phyloP scores from a whole-genome alignment of 2,329 filamentous ascomycete genomes.

The Fusarium redolens region DNA sequence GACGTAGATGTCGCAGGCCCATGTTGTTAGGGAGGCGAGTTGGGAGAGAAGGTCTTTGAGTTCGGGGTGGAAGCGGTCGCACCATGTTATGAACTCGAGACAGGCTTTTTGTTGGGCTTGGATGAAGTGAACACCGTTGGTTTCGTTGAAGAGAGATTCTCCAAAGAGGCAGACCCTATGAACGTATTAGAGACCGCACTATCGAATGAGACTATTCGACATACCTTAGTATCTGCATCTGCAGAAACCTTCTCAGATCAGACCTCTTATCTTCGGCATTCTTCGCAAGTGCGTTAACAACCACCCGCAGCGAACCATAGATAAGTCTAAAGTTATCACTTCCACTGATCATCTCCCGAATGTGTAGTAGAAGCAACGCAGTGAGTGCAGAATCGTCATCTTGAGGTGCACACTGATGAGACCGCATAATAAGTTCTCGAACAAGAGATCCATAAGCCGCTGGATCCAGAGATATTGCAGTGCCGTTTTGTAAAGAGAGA shows the following conservation, averaged over 20 bases:
- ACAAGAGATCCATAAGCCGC: slow-evolving; percentile 25
- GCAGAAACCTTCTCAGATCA: slow-evolving; percentile 31
- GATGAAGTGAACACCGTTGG: slow-evolving; percentile 37
- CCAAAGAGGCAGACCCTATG: slow-evolving; percentile 35
- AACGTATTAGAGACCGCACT: background rate
- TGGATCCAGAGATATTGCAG: slow-evolving; percentile 17
- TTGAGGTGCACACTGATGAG: slow-evolving; percentile 33
- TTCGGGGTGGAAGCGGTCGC: slow-evolving; percentile 36
- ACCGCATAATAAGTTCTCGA: slow-evolving; percentile 29
- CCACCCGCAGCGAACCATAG: slow-evolving; percentile 31
- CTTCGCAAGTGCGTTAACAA: slow-evolving; percentile 25
- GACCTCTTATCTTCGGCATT: background rate
- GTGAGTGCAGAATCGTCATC: slow-evolving; percentile 39
- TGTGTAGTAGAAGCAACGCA: slow-evolving; percentile 30
- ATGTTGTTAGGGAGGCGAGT: slow-evolving; percentile 29
- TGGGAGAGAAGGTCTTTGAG: slow-evolving; percentile 28
- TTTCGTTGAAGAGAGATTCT: slow-evolving; percentile 36
- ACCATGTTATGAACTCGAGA: slow-evolving; percentile 38
- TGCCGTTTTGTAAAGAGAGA: slow-evolving; percentile 27
- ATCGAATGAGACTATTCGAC: no score
- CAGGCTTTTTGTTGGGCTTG: slow-evolving; percentile 35
- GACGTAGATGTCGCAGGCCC: slow-evolving; percentile 38
- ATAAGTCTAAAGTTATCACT: slow-evolving; percentile 39
- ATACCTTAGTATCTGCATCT: slow-evolving; percentile 38
- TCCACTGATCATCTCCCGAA: slow-evolving; percentile 40